These are phyloP conservation scores for Pestalotiopsis sp. DNA, from an alignment of 2,329 filamentous ascomycete species.

Conservation along the genomic window DNA sequence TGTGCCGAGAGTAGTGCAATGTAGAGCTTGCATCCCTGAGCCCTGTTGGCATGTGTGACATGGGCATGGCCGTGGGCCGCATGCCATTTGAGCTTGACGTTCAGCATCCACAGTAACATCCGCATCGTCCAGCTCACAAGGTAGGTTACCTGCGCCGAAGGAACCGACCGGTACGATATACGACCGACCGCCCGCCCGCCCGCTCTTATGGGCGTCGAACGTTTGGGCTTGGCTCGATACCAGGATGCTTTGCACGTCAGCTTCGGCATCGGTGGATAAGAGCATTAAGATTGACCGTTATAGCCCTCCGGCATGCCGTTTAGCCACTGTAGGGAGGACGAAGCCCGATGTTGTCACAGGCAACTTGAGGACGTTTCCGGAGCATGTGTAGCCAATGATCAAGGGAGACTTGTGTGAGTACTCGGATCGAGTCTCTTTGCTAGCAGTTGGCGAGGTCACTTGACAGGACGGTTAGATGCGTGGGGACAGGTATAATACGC, in stretches of 20 bases:
- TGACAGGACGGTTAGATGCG: no score
- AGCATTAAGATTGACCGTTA: neutral
- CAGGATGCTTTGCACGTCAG: neutral
- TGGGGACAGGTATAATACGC: no score
- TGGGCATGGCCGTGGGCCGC: neutral
- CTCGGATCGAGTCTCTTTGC: neutral
- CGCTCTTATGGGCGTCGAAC: neutral
- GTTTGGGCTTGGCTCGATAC: neutral
- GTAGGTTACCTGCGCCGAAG: conserved; percentile 1
- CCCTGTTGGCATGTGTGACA: neutral
- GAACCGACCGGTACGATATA: neutral
- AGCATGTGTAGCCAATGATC: neutral
- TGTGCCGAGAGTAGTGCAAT: neutral
- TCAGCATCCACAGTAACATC: neutral
- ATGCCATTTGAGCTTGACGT: neutral
- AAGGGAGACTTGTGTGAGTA: neutral
- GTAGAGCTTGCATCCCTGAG: neutral
- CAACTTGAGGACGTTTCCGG: neutral
- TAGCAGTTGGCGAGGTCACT: neutral
- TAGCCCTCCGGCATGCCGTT: neutral
- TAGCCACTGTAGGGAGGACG: neutral
- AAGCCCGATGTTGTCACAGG: neutral
- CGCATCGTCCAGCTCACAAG: neutral
- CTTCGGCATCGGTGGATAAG: neutral
- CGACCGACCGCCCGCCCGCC: neutral